Percentiles rank a stretch among this genome's conserved stretches.
Conservation (phyloP, 352 stramenopile species). For the Saprolegnia parasitica region DNA sequence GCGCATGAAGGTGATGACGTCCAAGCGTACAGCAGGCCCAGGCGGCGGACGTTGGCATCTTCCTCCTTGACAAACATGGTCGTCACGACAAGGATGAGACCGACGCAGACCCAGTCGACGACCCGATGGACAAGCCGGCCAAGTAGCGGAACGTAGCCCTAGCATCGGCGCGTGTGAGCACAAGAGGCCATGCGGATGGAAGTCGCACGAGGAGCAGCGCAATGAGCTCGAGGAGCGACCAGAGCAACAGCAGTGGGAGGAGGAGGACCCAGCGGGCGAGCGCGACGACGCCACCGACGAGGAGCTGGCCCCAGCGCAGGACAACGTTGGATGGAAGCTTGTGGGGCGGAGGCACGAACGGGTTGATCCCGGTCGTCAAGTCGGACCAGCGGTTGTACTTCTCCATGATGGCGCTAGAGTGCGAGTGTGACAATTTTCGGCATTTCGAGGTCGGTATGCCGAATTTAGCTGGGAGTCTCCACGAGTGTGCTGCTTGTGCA, state of each 20-base stretch:
- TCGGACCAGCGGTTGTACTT: constrained; percentile 85
- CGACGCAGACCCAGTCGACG: constrained; percentile 50
- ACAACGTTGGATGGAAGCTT: constrained; percentile 43
- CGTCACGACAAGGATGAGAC: constrained; percentile 40
- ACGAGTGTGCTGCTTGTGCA: too few species aligned
- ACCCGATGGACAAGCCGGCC: constrained; percentile 62
- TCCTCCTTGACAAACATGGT: constrained; percentile 69
- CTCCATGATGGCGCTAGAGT: constrained; percentile 44
- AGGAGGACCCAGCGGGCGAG: constrained; percentile 39
- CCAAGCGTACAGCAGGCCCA: constrained; percentile 50
- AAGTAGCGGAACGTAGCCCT: constrained; percentile 57
- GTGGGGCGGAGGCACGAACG: constrained; percentile 75
- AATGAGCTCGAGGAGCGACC: neutral
- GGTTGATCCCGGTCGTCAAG: constrained; percentile 80
- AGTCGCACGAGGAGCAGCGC: neutral
- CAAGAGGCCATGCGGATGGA: neutral
- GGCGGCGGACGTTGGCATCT: constrained; percentile 59
- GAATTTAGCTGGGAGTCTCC: too few species aligned
- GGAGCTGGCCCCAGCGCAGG: constrained; percentile 42
- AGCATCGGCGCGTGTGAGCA: neutral
- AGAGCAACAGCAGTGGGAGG: constrained; percentile 42
- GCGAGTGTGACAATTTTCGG: too few species aligned
- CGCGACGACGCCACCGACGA: constrained; percentile 43
- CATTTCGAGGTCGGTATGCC: too few species aligned
- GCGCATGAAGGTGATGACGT: neutral